A percentile compares a stretch with the other conserved stretches of the same genome.
phyloP scores from a whole-genome alignment of 441 rosid genomes.

The Rhodomyrtus psidioides region DNA sequence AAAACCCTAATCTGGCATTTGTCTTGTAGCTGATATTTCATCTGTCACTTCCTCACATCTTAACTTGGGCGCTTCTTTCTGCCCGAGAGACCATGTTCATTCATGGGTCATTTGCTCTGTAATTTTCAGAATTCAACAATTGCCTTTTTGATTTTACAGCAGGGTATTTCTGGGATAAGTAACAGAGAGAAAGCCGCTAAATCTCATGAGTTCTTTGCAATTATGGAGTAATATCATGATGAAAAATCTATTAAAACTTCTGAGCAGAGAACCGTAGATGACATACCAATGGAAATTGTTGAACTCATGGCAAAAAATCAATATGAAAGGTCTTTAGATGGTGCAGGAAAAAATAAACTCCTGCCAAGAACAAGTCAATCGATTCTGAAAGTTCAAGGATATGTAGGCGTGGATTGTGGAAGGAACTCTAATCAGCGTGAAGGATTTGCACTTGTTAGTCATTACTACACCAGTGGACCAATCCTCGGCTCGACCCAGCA shows the following conservation, averaged over 20 bases:
- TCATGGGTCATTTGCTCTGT: background rate
- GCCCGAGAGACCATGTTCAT: background rate
- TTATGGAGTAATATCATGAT: constrained; percentile 21
- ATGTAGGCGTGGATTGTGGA: background rate
- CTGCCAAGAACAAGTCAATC: background rate
- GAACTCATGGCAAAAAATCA: background rate
- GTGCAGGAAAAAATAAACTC: background rate
- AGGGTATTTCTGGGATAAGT: constrained; percentile 44
- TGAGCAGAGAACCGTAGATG: constrained; percentile 59
- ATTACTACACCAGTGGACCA: background rate
- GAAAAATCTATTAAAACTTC: constrained; percentile 29
- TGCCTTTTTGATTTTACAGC: constrained; percentile 15
- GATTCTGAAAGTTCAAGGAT: background rate
- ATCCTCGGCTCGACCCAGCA: background rate
- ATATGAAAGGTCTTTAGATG: background rate
- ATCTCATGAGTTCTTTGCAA: constrained; percentile 20
- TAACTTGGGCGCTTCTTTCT: background rate
- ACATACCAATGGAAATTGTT: constrained; percentile 14
- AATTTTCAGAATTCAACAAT: background rate
- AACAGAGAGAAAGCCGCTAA: constrained; percentile 26
- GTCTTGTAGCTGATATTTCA: constrained; percentile 8
- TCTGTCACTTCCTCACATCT: constrained; percentile 14
- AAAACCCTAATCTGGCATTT: constrained; percentile 51
- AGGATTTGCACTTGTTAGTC: background rate
- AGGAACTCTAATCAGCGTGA: background rate